Evolutionary conservation across 83 land plant genomes (phyloP).

Genomic region (Diphasiastrum complanatum): DNA sequence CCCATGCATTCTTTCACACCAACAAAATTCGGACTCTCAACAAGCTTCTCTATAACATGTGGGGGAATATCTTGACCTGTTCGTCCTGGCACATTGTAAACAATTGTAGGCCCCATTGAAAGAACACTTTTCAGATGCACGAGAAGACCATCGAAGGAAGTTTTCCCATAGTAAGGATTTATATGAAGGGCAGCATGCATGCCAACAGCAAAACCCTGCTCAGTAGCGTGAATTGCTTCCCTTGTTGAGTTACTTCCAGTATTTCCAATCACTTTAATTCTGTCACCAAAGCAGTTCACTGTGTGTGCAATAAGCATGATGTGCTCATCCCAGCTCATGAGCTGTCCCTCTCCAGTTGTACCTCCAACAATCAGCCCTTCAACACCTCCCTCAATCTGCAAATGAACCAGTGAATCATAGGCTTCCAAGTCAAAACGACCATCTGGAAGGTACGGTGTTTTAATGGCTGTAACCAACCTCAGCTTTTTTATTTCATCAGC

Average conservation of each 20-base stretch:
- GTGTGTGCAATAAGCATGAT: slow-evolving; percentile 17
- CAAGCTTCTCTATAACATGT: slow-evolving; percentile 6
- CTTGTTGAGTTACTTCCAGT: no score
- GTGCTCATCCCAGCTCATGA: no score
- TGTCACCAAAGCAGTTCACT: slow-evolving; percentile 2
- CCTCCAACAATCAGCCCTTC: slow-evolving; percentile 14
- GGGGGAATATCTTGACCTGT: slow-evolving; percentile 15
- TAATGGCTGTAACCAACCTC: slow-evolving; percentile 8
- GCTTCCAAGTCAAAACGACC: slow-evolving; percentile 18
- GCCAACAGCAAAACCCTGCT: no score
- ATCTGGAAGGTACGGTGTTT: no score
- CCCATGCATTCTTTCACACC: no score
- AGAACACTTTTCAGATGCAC: slow-evolving; percentile 2
- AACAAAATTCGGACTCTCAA: slow-evolving; percentile 4
- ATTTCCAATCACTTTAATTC: no score
- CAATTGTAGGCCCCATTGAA: slow-evolving; percentile 3
- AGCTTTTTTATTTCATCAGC: slow-evolving; percentile 5
- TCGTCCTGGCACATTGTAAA: slow-evolving; percentile 12
- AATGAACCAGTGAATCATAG: slow-evolving; percentile 6
- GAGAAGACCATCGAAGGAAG: slow-evolving; percentile 5
- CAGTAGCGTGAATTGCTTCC: no score
- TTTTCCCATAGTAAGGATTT: slow-evolving; percentile 15
- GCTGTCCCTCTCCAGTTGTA: slow-evolving; percentile 13
- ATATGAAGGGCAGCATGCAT: slow-evolving; percentile 17
- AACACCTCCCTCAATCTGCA: slow-evolving; percentile 1